Percentiles rank a stretch among this genome's conserved stretches.
These are phyloP conservation scores for Ceratobasidium sp. DNA, from an alignment of 1,284 basidiomycete species.

Conservation along the genomic window DNA sequence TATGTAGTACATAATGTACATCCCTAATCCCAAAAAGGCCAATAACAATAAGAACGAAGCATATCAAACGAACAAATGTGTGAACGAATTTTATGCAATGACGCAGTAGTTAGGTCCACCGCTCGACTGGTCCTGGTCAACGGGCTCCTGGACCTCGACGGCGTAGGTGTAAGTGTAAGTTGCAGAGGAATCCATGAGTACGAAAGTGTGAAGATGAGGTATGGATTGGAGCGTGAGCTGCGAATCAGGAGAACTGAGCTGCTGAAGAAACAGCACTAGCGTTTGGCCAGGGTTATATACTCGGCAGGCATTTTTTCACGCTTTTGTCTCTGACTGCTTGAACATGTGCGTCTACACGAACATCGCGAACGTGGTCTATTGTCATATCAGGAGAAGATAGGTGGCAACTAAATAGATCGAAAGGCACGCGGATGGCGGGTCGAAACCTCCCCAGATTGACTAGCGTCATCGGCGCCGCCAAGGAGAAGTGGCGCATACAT, in stretches of 20 bases:
- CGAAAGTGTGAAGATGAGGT: neutral
- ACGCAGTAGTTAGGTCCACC: too few species aligned
- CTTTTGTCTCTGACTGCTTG: too few species aligned
- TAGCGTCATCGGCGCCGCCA: too few species aligned
- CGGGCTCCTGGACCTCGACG: slow-evolving; percentile 22
- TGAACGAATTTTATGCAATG: neutral
- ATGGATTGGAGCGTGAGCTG: neutral
- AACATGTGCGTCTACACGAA: too few species aligned
- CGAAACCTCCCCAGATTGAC: too few species aligned
- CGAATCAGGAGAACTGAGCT: neutral
- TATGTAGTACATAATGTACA: neutral
- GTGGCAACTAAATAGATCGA: too few species aligned
- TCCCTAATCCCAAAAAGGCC: neutral
- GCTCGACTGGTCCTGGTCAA: slow-evolving; percentile 9
- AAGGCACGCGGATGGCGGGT: too few species aligned
- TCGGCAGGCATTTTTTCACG: too few species aligned
- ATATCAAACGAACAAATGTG: neutral
- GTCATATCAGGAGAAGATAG: neutral
- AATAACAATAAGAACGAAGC: slow-evolving; percentile 7
- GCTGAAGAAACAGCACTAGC: too few species aligned
- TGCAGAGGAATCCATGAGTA: slow-evolving; percentile 29
- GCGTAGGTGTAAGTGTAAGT: slow-evolving; percentile 23
- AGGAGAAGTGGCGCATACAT: too few species aligned
- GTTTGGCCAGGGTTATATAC: too few species aligned
- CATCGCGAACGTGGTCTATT: too few species aligned